phyloP scores from a whole-genome alignment of 306 rosid genomes.

The Prunus campanulata region DNA sequence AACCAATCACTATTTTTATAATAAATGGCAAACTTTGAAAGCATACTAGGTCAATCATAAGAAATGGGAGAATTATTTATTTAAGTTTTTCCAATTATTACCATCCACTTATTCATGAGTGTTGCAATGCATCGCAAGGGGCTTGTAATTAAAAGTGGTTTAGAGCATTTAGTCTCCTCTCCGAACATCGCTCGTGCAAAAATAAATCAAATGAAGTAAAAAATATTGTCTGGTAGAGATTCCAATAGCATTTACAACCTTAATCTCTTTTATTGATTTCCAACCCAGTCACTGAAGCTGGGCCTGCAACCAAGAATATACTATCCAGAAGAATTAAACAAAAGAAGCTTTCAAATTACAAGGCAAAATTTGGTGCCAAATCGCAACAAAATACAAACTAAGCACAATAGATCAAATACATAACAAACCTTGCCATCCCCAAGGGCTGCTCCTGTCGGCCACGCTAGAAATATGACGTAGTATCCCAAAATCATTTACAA shows the following conservation, averaged over 20 bases:
- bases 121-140: too few relatives aligned
- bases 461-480: slow-evolving; percentile 23
- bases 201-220: not conserved
- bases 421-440: slow-evolving; percentile 30
- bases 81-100: too few relatives aligned
- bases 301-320: slow-evolving; percentile 54
- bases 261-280: slow-evolving; percentile 46
- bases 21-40: not conserved
- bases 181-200: too few relatives aligned
- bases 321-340: slow-evolving; percentile 29
- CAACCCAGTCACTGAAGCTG: slow-evolving; percentile 35
- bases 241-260: not conserved
- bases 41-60: not conserved
- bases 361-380: slow-evolving; percentile 28
- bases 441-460: slow-evolving; percentile 29
- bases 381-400: slow-evolving; percentile 46
- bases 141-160: too few relatives aligned
- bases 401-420: slow-evolving; percentile 48
- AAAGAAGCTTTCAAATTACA: slow-evolving; percentile 18
- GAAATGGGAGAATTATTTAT: too few relatives aligned
- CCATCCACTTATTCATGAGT: too few relatives aligned
- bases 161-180: too few relatives aligned
- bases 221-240: not conserved
- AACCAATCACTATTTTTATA: not conserved
- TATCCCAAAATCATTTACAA: slow-evolving; percentile 36